Conservation (phyloP, 352 stramenopile species). For the Globisporangium ultimum region DNA sequence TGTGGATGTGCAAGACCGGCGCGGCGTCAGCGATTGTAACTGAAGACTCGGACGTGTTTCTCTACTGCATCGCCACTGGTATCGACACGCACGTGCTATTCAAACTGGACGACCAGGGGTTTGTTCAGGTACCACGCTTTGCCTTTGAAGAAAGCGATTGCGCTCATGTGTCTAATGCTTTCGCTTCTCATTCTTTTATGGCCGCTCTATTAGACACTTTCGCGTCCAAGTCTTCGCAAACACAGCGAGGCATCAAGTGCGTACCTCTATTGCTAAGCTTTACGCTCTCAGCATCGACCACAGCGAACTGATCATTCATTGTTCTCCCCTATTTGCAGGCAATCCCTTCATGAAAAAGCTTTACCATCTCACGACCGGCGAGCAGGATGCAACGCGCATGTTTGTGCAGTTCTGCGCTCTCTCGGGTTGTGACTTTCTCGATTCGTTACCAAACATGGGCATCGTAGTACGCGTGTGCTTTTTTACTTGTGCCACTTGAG, state of each 20-base stretch:
- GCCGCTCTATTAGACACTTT: constrained; percentile 34
- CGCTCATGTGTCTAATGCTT: not conserved
- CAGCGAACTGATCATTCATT: not conserved
- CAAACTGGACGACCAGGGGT: constrained; percentile 65
- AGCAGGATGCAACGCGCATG: constrained; percentile 64
- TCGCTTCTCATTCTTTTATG: not conserved
- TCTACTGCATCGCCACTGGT: constrained; percentile 63
- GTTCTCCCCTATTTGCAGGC: constrained; percentile 11
- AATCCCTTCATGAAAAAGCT: constrained; percentile 68
- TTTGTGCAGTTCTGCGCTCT: constrained; percentile 79
- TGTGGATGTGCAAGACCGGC: constrained; percentile 72
- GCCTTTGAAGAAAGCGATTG: not conserved
- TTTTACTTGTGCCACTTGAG: not conserved
- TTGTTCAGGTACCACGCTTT: constrained; percentile 32
- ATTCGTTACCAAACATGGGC: constrained; percentile 73
- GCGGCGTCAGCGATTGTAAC: constrained; percentile 65
- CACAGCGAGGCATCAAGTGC: constrained; percentile 36
- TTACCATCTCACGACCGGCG: constrained; percentile 46
- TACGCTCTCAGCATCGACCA: not conserved
- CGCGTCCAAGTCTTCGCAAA: constrained; percentile 46
- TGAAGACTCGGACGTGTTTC: constrained; percentile 77
- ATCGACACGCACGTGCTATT: constrained; percentile 57
- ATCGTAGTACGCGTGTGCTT: constrained; percentile 44
- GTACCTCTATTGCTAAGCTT: not conserved
- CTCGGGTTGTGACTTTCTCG: constrained; percentile 72